phyloP scores from a whole-genome alignment of 208 protist genomes.

The Crithidia thermophila region DNA sequence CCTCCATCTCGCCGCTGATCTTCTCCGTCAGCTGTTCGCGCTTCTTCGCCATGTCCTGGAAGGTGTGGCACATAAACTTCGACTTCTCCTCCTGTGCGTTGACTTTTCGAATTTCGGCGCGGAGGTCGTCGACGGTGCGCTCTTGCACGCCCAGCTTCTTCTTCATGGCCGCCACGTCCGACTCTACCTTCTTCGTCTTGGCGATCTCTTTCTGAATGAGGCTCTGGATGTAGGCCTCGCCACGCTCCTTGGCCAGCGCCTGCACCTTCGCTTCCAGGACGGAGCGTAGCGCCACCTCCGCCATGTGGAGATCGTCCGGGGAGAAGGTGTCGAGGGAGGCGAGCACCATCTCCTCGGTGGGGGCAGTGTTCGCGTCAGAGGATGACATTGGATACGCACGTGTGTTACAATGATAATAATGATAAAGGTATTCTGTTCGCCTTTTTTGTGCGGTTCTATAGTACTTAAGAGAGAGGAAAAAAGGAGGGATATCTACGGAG shows the following conservation, averaged over 20 bases:
- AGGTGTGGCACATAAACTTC: slow-evolving; percentile 47
- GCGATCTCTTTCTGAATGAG: slow-evolving; percentile 73
- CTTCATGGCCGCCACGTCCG: slow-evolving; percentile 60
- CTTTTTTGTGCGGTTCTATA: no score
- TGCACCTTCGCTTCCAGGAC: slow-evolving; percentile 35
- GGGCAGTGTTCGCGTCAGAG: background rate
- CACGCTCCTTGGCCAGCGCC: slow-evolving; percentile 50
- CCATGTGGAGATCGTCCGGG: slow-evolving; percentile 28
- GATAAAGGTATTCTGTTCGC: no score
- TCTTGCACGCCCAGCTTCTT: slow-evolving; percentile 45
- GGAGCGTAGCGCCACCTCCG: slow-evolving; percentile 34
- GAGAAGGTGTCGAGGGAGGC: slow-evolving; percentile 24
- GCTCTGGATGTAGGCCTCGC: slow-evolving; percentile 60
- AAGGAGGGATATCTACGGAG: no score
- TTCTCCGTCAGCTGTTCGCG: slow-evolving; percentile 51
- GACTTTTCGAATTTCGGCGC: slow-evolving; percentile 31
- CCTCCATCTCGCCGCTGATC: slow-evolving; percentile 58
- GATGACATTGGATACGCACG: slow-evolving; percentile 4
- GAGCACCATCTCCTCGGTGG: slow-evolving; percentile 11
- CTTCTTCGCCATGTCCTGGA: slow-evolving; percentile 57
- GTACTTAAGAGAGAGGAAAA: no score
- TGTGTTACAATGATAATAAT: background rate
- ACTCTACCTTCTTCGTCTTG: slow-evolving; percentile 67
- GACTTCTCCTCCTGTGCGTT: slow-evolving; percentile 31
- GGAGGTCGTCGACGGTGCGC: slow-evolving; percentile 41